Evolutionary conservation across 768 basidiomycete species (phyloP), one percentile per base, ranked within the genome.

Genomic region (Amanita polypyramis): DNA sequence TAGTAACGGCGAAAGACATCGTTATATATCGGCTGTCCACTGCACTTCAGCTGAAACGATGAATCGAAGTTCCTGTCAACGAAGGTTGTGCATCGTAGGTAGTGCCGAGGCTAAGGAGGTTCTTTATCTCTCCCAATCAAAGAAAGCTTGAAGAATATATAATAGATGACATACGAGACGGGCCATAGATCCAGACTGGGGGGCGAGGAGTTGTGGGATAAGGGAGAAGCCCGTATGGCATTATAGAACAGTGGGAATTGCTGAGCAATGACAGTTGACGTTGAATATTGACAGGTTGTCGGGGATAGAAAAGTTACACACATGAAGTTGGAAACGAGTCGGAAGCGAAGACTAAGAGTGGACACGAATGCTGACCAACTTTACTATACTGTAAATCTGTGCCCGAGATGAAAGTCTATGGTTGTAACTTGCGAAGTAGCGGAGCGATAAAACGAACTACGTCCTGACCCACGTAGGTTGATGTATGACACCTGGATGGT

Each of bases 381-480:
- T 42, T 20, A 60, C 25, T 59, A 65, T 57, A 62, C 47, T 51
- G 51, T 11, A 53, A 53, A 21, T n/a, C n/a, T 54, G 50, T 41
- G 40, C 41, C 43, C 37, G 46, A 47, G 44, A 49, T 15, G 32
- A 17, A 38, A 42, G 38, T 49, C 42, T 49, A 49, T 39, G n/a
- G n/a, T 39, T 45, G 34, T 29, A 44, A 43, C 29, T 49, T 34
- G 40, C 40, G 17, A 42, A 25, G 20, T n/a, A 25, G n/a, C 34
- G 15, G 34, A n/a, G 19, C 47, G n/a, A n/a, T 10, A 41, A 9
- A 11, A 2, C 11, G 39, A n/a, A 19, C 75, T 64, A 77, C 36
- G 69, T 67, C 57, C 66, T 68, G 53, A 75, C 63, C 75, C 75
- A 76, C 8, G 47, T 21, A 21, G 47, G 32, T 34, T 49, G 47